Evolutionary conservation across 1,284 basidiomycete species (phyloP).

Genomic region (Tranzscheliella williamsii): DNA sequence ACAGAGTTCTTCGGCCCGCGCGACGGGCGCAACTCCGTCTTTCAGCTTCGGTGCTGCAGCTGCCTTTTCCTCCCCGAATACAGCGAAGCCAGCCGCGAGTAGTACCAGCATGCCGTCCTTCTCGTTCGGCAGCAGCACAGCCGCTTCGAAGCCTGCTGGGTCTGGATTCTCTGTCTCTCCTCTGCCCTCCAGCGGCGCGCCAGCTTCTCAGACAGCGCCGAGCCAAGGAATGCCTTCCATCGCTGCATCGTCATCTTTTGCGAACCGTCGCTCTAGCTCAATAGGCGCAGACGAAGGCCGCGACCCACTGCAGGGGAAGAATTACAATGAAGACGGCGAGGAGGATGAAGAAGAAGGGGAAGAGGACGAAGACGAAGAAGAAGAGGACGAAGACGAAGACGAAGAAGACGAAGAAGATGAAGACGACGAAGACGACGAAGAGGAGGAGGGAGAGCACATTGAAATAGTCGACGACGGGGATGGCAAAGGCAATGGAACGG

Average conservation of each 20-base stretch:
- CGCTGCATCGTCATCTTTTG: no score
- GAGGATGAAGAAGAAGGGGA: constrained; percentile 11
- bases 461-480: constrained; percentile 17
- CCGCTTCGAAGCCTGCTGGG: constrained; percentile 8
- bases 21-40: no score
- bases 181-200: constrained; percentile 4
- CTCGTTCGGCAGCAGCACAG: constrained; percentile 15
- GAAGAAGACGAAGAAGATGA: constrained; percentile 13
- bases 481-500: no score
- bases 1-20: no score
- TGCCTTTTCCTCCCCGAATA: no score
- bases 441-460: neutral
- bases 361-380: constrained; percentile 9
- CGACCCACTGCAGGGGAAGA: no score
- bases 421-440: constrained; percentile 4
- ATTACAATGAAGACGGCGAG: constrained; percentile 2
- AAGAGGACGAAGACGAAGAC: constrained; percentile 6
- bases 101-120: constrained; percentile 12
- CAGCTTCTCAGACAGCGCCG: neutral
- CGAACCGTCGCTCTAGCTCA: no score
- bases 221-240: neutral
- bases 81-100: no score
- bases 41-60: no score
- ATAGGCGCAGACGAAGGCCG: no score
- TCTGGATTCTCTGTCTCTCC: constrained; percentile 25